Evolutionary conservation across 257 asterid species (phyloP).

Genomic region (Capsicum chinense): DNA sequence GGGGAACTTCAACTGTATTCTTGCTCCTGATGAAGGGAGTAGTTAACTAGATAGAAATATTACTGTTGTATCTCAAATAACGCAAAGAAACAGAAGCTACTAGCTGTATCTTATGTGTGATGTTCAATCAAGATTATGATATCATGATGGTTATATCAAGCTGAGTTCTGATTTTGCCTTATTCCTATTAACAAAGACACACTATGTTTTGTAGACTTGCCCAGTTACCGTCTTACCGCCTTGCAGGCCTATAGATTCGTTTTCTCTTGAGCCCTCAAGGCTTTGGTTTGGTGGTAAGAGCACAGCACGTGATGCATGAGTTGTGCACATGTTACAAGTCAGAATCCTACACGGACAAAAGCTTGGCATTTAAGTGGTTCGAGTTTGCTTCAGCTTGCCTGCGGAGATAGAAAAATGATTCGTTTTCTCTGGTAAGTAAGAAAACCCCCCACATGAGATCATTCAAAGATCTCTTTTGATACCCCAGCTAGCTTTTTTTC

Average conservation of each 20-base stretch:
- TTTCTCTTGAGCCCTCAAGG: not conserved
- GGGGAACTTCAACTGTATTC: not conserved
- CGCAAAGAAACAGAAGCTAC: not conserved
- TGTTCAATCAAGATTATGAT: constrained; percentile 8
- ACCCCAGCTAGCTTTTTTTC: constrained; percentile 11
- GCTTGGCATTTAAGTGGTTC: not conserved
- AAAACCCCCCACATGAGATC: constrained; percentile 37
- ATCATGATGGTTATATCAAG: constrained; percentile 8
- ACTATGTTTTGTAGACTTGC: not conserved
- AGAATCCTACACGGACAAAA: not conserved
- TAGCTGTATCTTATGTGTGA: constrained; percentile 22
- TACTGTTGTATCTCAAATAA: constrained; percentile 15
- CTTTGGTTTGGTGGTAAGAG: not conserved
- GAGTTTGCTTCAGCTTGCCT: not conserved
- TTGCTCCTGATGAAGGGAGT: constrained; percentile 31
- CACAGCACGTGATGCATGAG: not conserved
- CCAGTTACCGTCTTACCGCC: not conserved
- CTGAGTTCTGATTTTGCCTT: not conserved
- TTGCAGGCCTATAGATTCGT: too few species aligned
- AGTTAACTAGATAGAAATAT: not conserved
- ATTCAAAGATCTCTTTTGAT: constrained; percentile 32
- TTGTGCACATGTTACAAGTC: not conserved
- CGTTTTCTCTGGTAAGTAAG: constrained; percentile 22
- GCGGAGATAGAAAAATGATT: not conserved
- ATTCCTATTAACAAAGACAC: not conserved